A percentile compares a stretch with the other conserved stretches of the same genome.
phyloP scores from a whole-genome alignment of 2,329 filamentous ascomycete species.

The Rutstroemia sp. region DNA sequence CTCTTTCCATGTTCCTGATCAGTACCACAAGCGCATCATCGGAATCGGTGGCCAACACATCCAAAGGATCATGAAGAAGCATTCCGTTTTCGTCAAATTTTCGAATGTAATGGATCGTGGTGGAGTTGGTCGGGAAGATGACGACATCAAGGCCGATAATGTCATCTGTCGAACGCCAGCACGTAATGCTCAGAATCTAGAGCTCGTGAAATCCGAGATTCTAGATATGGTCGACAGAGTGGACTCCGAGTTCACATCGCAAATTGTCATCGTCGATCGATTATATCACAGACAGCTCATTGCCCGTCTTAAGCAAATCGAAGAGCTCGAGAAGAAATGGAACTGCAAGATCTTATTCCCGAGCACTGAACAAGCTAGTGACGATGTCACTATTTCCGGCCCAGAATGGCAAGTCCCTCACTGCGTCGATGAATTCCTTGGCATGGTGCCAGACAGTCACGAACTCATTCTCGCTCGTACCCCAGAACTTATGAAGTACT shows the following conservation, averaged over 20 bases:
- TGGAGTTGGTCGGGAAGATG: slow-evolving; percentile 87
- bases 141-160: slow-evolving; percentile 97
- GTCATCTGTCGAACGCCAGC: slow-evolving; percentile 97
- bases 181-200: slow-evolving; percentile 91
- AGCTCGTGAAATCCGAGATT: slow-evolving; percentile 97
- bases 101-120: slow-evolving; percentile 97
- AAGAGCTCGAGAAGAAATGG: slow-evolving; percentile 96
- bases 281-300: slow-evolving; percentile 94
- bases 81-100: slow-evolving; percentile 99
- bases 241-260: slow-evolving; percentile 93
- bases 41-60: slow-evolving; percentile 98
- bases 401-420: slow-evolving; percentile 98
- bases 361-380: slow-evolving; percentile 93
- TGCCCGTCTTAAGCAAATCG: slow-evolving; percentile 78
- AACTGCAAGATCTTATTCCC: slow-evolving; percentile 99
- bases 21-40: slow-evolving; percentile 99
- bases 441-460: slow-evolving; percentile 96
- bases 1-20: slow-evolving; percentile 97
- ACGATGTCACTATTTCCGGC: slow-evolving; percentile 90
- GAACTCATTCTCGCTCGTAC: slow-evolving; percentile 79
- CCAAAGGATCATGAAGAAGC: slow-evolving; percentile 99
- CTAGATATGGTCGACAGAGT: slow-evolving; percentile 89
- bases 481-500: slow-evolving; percentile 68
- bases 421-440: slow-evolving; percentile 91
- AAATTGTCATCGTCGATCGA: slow-evolving; percentile 88